Evolutionary conservation across 2,329 filamentous ascomycete species (phyloP).

Genomic region (Tolypocladium tropicale): DNA sequence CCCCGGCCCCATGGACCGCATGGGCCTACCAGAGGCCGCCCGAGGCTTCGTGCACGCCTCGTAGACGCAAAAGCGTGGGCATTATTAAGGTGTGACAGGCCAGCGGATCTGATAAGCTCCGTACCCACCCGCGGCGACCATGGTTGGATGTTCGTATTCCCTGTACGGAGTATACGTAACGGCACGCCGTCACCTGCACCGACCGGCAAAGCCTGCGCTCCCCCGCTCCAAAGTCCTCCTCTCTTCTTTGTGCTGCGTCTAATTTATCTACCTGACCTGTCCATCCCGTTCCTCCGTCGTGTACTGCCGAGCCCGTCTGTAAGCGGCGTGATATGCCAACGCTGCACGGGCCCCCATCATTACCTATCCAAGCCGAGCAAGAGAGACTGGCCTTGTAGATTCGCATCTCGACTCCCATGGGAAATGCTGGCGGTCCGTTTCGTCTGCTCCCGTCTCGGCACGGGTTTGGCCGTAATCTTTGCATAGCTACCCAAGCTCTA

Average conservation of each 20-base stretch:
- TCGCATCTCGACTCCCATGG: background rate
- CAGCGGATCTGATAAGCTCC: conserved; percentile 2
- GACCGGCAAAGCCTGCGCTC: background rate
- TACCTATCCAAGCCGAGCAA: no score
- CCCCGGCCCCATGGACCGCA: background rate
- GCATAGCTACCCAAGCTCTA: background rate
- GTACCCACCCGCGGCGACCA: background rate
- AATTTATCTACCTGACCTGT: background rate
- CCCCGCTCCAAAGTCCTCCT: background rate
- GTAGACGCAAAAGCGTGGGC: no score
- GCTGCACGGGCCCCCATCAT: background rate
- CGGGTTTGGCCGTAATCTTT: background rate
- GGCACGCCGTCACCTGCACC: background rate
- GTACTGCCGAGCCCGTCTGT: background rate
- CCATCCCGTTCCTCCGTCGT: background rate
- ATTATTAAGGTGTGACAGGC: no score
- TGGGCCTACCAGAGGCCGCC: background rate
- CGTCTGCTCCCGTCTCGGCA: background rate
- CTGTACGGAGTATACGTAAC: no score
- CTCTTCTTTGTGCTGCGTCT: no score
- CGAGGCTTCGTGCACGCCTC: background rate
- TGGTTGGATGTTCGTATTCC: background rate
- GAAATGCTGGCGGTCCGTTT: background rate
- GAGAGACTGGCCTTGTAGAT: background rate
- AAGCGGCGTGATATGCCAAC: no score